phyloP scores from a whole-genome alignment of 805 yeast genomes.

The Candida bentonensis region DNA sequence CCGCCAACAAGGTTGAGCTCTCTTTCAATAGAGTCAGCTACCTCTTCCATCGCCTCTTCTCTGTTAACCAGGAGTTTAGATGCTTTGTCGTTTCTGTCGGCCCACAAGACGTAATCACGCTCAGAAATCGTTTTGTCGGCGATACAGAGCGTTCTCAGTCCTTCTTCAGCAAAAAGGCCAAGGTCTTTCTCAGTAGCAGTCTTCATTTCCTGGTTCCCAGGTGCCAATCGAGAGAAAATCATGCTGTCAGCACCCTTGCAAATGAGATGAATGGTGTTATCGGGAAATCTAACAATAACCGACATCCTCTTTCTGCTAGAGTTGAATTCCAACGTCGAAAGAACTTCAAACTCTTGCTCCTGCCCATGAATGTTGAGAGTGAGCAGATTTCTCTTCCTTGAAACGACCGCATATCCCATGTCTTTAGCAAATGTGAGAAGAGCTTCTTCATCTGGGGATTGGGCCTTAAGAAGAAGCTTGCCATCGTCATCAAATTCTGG shows the following conservation, averaged over 20 bases:
- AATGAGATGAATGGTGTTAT: slow-evolving; percentile 30
- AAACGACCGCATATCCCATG: slow-evolving; percentile 50
- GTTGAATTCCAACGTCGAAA: slow-evolving; percentile 48
- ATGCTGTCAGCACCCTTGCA: slow-evolving; percentile 70
- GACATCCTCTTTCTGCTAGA: slow-evolving; percentile 72
- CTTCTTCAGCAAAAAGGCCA: slow-evolving; percentile 62
- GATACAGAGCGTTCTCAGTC: slow-evolving; percentile 61
- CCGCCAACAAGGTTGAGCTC: slow-evolving; percentile 52
- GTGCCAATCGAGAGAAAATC: slow-evolving; percentile 34
- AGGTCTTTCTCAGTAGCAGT: slow-evolving; percentile 47
- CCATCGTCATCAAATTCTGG: slow-evolving; percentile 33
- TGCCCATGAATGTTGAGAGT: slow-evolving; percentile 32
- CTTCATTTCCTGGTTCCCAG: slow-evolving; percentile 22
- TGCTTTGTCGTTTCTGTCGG: slow-evolving; percentile 54
- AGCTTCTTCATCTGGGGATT: slow-evolving; percentile 76
- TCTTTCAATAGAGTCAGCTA: slow-evolving; percentile 46
- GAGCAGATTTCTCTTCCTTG: slow-evolving; percentile 36
- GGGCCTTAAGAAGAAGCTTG: slow-evolving; percentile 48
- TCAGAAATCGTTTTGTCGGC: slow-evolving; percentile 65
- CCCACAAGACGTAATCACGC: slow-evolving; percentile 66
- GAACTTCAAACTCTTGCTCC: slow-evolving; percentile 30
- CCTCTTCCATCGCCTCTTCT: slow-evolving; percentile 39
- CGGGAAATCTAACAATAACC: slow-evolving; percentile 40
- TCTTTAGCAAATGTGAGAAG: slow-evolving; percentile 66
- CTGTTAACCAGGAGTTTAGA: slow-evolving; percentile 66